These are phyloP conservation scores for Pezizomycotina sp. DNA, from an alignment of 2,329 filamentous ascomycete genomes.

Conservation along the genomic window DNA sequence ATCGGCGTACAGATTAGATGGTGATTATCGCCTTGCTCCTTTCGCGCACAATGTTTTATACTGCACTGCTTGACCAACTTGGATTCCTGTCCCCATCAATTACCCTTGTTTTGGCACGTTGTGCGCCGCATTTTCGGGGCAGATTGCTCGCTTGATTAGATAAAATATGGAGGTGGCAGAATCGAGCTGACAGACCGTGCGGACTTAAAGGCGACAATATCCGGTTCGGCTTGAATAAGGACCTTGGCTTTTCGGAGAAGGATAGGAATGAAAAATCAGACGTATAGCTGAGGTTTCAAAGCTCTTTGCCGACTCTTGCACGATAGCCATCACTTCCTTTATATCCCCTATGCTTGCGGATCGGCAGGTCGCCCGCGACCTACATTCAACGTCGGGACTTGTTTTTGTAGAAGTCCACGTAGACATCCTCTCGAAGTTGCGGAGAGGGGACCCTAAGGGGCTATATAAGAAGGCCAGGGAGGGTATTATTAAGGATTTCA, in stretches of 20 bases:
- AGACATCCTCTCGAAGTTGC: slow-evolving; percentile 82
- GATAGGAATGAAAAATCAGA: slow-evolving; percentile 93
- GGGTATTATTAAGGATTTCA: slow-evolving; percentile 94
- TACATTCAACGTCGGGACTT: slow-evolving; percentile 54
- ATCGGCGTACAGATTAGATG: slow-evolving; percentile 81
- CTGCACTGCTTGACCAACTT: too few relatives aligned
- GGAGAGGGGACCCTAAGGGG: slow-evolving; percentile 94
- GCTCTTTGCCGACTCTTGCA: slow-evolving; percentile 80
- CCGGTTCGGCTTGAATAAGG: slow-evolving; percentile 94
- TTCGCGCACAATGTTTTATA: too few relatives aligned
- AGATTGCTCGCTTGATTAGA: too few relatives aligned
- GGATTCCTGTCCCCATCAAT: too few relatives aligned
- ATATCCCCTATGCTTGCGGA: slow-evolving; percentile 90
- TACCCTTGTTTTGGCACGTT: too few relatives aligned
- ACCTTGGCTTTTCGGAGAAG: slow-evolving; percentile 81
- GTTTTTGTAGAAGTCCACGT: slow-evolving; percentile 90
- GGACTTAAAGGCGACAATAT: slow-evolving; percentile 60
- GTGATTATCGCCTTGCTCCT: slow-evolving; percentile 16
- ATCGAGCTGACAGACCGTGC: too few relatives aligned
- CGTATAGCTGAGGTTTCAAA: slow-evolving; percentile 86
- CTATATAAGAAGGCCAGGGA: slow-evolving; percentile 92
- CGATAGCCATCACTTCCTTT: slow-evolving; percentile 84
- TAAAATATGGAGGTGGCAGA: too few relatives aligned
- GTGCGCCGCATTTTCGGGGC: too few relatives aligned
- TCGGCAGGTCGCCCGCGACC: slow-evolving; percentile 59